Base-by-base conservation (phyloP, 2,329 filamentous ascomycete species). In the Epicoccum nigrum region DNA sequence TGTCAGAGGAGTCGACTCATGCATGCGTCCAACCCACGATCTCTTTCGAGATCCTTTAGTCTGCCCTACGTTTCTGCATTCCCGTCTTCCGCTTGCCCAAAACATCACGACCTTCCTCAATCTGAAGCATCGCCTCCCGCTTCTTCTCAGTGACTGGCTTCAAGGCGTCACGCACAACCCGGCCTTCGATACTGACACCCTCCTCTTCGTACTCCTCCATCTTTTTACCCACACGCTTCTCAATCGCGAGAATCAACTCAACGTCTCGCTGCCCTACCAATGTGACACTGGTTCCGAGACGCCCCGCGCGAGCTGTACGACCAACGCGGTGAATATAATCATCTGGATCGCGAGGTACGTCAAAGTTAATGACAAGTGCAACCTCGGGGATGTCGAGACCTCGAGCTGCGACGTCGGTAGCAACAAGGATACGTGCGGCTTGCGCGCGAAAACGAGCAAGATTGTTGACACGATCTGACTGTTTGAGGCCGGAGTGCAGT, bases 301-400 rank as follows among this genome's bases (percentile, higher is more conserved):
- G 84, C 0, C 94, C 94, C 0, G 94, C 94, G 83, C 94, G 87
- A 3, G 94, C 94, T 11, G 94, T 99, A 75, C 94, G 88, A 72
- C 94, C 94, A 42, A 97, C 93, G 11, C 94, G 86, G 77, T 99
- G 94, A 60, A 99, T 94, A 73, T 99, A 99, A 74, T 97, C 93
- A 71, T 97, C 92, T 3, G 93, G 91, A 69, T 97, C 91, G n/a
- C 93, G 86, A 0, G 94, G 94, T 1, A 99, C 85, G 70, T 99
- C 94, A 74, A 92, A 99, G 75, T 99, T 97, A 68, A 99, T 79
- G 2, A 99, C 94, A 13, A 97, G 76, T 46, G 84, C 87, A 6
- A 97, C 93, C 61, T 92, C 89, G 1, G 93, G 93, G 55, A 99
- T 97, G 76, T 99, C 94, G 4, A 99, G 83, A 81, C 94, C 94